Percentiles rank a stretch among this genome's conserved stretches.
Evolutionary conservation across 2,329 filamentous ascomycete species (phyloP).

Genomic region (Aspergillus sp.): DNA sequence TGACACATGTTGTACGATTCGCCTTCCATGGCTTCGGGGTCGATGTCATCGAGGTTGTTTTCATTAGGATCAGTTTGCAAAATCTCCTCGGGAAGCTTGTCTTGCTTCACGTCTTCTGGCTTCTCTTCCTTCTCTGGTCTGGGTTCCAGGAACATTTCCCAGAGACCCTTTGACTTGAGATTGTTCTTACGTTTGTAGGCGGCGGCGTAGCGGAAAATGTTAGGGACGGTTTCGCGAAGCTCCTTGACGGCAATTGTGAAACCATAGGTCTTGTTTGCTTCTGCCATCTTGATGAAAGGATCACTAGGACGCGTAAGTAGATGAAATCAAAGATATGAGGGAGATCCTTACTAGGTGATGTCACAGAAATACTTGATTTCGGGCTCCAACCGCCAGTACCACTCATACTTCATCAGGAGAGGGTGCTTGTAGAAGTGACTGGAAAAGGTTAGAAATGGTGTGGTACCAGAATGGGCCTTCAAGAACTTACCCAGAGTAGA

Average conservation of each 20-base stretch:
- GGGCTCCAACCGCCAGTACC: conserved; percentile 99
- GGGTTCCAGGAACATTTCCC: conserved; percentile 97
- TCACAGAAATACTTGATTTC: conserved; percentile 99
- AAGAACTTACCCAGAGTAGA: conserved; percentile 84
- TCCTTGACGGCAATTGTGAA: conserved; percentile 99
- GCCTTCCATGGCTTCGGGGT: conserved; percentile 91
- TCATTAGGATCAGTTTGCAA: conserved; percentile 68
- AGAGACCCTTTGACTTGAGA: conserved; percentile 82
- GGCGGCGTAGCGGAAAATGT: conserved; percentile 98
- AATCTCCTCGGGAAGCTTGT: conserved; percentile 76
- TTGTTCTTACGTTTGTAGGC: conserved; percentile 94
- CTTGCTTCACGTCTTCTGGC: conserved; percentile 60
- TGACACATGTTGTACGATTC: conserved; percentile 99
- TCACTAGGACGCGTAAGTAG: conserved; percentile 54
- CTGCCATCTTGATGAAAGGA: conserved; percentile 92
- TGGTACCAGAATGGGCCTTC: not conserved
- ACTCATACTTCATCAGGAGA: conserved; percentile 91
- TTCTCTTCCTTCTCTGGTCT: conserved; percentile 45
- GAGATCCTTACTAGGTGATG: conserved; percentile 80
- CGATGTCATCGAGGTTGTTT: conserved; percentile 71
- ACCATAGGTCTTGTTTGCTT: conserved; percentile 93
- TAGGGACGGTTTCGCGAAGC: conserved; percentile 92
- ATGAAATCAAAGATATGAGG: not conserved
- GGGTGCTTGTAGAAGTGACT: conserved; percentile 97
- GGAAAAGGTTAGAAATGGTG: conserved; percentile 13